Evolutionary conservation across 108 stramenopile genomes (phyloP), one percentile per base, ranked within the genome.

Genomic region (Nannochloropsis granulata): DNA sequence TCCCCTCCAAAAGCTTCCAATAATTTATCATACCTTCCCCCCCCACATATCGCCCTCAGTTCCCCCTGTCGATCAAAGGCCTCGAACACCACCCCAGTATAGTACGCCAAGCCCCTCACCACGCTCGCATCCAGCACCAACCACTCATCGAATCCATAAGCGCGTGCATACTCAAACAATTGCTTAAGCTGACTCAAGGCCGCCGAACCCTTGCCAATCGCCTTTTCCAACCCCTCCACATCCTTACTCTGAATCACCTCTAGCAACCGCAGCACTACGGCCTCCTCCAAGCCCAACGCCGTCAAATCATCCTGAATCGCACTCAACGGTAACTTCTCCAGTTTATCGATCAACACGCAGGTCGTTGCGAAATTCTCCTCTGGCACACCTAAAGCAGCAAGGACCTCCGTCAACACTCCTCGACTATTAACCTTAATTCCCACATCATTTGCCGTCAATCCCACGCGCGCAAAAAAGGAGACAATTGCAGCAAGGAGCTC

Each of bases 41-140:
- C 98, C 12, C 98, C 98, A 43, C 95, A 95, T 86, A 98, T 96
- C 8, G 98, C 98, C n/a, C 98, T 94, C 12, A 98, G 90, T 34
- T 92, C 93, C 19, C 98, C 96, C 80, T 91, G 92, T 45, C 97
- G 91, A 89, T 98, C 98, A 89, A 98, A 97, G 42, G 95, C 96
- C 90, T 98, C 98, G 90, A 97, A 98, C 19, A 98, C 98, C 24
- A 95, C 91, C 25, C 97, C 97, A 0, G 98, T 98, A 89, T 98
- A 98, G 85, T 98, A 98, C 25, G 96, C 95, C 25, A 98, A 87
- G 16, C 98, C 98, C 43, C 98, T 93, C 80, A 98, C 96, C 45
- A 97, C 96, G 34, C 94, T 94, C 79, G 95, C 96, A 90, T 97
- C 97, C 81, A 98, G 94, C n/a, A 95, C 79, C 42, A 98, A 88